phyloP scores from a whole-genome alignment of 441 rosid species.

The Arabidopsis lyrata region DNA sequence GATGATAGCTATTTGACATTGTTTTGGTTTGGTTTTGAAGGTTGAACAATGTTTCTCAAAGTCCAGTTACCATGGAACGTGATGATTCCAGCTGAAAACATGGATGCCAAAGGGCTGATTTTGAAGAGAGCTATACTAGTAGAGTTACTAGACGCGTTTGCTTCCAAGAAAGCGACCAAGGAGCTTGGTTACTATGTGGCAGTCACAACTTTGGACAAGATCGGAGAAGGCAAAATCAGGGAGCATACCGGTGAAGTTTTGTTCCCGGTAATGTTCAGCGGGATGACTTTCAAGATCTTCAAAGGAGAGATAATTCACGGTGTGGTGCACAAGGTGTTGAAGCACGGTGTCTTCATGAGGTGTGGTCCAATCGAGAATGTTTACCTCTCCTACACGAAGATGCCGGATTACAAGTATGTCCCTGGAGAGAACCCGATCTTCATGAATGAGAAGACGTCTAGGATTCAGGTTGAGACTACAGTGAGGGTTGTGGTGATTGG shows the following conservation, averaged over 20 bases:
- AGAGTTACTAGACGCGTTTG: conserved; percentile 67
- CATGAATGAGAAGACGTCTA: conserved; percentile 63
- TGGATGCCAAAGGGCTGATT: conserved; percentile 69
- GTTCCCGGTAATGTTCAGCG: conserved; percentile 75
- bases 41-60: conserved; percentile 49
- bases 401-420: conserved; percentile 63
- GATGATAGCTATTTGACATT: neutral
- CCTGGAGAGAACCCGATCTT: conserved; percentile 77
- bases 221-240: conserved; percentile 81
- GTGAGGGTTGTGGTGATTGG: conserved; percentile 70
- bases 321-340: conserved; percentile 70
- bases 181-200: conserved; percentile 78
- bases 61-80: conserved; percentile 83
- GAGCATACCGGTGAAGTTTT: conserved; percentile 73
- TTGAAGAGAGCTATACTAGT: conserved; percentile 68
- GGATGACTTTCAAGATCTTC: conserved; percentile 79
- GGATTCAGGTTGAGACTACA: conserved; percentile 60
- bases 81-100: conserved; percentile 65
- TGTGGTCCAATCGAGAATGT: conserved; percentile 71
- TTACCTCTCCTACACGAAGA: conserved; percentile 61
- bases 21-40: conserved; percentile 25
- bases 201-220: conserved; percentile 62
- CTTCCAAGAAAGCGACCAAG: conserved; percentile 67
- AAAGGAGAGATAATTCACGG: conserved; percentile 80
- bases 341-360: conserved; percentile 82